Evolutionary conservation across 2,329 filamentous ascomycete genomes (phyloP).

Genomic region (Blastomyces gilchristii): DNA sequence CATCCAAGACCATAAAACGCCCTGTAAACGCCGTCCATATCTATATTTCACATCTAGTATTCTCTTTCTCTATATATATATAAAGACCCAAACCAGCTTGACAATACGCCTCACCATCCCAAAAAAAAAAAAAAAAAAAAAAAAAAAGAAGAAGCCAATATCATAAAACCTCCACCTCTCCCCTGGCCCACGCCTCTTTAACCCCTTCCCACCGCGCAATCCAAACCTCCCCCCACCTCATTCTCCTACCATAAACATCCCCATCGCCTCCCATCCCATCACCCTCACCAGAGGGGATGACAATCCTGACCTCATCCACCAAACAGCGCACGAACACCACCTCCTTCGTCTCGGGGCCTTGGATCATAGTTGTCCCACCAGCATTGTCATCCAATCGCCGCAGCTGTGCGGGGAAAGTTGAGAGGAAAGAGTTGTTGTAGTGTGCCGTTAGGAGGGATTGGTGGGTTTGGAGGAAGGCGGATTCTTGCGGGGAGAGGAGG

Average conservation of each 20-base stretch:
- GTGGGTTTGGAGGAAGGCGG: slow-evolving; percentile 73
- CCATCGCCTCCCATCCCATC: slow-evolving; percentile 17
- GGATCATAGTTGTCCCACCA: slow-evolving; percentile 86
- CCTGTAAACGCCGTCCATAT: too few relatives aligned
- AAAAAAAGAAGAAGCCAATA: not conserved
- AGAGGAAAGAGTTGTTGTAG: slow-evolving; percentile 75
- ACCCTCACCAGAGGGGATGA: slow-evolving; percentile 26
- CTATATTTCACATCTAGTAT: too few relatives aligned
- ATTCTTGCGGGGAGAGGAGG: slow-evolving; percentile 66
- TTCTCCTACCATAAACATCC: slow-evolving; percentile 25
- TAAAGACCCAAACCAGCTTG: too few relatives aligned
- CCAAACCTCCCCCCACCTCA: slow-evolving; percentile 52
- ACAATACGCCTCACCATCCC: too few relatives aligned
- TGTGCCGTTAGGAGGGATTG: slow-evolving; percentile 75
- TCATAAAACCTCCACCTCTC: slow-evolving; percentile 37
- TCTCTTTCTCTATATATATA: too few relatives aligned
- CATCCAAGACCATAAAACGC: too few relatives aligned
- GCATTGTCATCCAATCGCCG: slow-evolving; percentile 83
- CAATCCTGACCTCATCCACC: slow-evolving; percentile 37
- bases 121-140: not conserved
- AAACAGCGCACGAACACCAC: slow-evolving; percentile 70
- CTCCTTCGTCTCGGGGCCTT: slow-evolving; percentile 67
- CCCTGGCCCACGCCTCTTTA: slow-evolving; percentile 40
- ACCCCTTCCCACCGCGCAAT: slow-evolving; percentile 67
- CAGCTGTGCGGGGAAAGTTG: slow-evolving; percentile 65